Percentiles rank a stretch among this genome's conserved stretches.
phyloP scores from a whole-genome alignment of 441 rosid species.

The Manihot esculenta region DNA sequence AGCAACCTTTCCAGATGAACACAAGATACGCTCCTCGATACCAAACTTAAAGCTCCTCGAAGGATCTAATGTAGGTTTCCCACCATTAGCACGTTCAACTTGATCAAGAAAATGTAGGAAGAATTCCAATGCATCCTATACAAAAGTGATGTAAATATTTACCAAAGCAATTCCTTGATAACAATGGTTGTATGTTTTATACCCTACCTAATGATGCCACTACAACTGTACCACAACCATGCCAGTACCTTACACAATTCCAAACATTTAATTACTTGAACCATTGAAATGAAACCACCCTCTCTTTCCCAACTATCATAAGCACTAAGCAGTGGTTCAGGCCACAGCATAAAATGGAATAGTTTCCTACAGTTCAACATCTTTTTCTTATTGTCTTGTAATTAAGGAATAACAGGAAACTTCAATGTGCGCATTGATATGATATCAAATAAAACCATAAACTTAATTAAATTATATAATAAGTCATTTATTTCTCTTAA shows the following conservation, averaged over 20 bases:
- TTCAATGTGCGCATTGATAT: not conserved
- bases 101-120: slow-evolving; percentile 90
- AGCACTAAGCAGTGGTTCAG: too few relatives aligned
- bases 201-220: not conserved
- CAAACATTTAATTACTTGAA: not conserved
- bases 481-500: not conserved
- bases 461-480: not conserved
- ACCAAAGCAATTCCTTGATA: not conserved
- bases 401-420: not conserved
- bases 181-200: slow-evolving; percentile 2
- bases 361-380: not conserved
- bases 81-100: slow-evolving; percentile 75
- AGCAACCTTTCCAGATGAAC: slow-evolving; percentile 91
- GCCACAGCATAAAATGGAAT: not conserved
- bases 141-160: slow-evolving; percentile 20
- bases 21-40: slow-evolving; percentile 83
- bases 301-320: not conserved
- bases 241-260: not conserved
- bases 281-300: not conserved
- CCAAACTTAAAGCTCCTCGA: slow-evolving; percentile 93
- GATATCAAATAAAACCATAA: not conserved
- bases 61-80: slow-evolving; percentile 66
- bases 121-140: slow-evolving; percentile 96
- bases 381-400: not conserved
- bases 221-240: not conserved